Evolutionary conservation across 257 asterid species (phyloP), one percentile per base, ranked within the genome.

Genomic region (Scutellaria galericulata): DNA sequence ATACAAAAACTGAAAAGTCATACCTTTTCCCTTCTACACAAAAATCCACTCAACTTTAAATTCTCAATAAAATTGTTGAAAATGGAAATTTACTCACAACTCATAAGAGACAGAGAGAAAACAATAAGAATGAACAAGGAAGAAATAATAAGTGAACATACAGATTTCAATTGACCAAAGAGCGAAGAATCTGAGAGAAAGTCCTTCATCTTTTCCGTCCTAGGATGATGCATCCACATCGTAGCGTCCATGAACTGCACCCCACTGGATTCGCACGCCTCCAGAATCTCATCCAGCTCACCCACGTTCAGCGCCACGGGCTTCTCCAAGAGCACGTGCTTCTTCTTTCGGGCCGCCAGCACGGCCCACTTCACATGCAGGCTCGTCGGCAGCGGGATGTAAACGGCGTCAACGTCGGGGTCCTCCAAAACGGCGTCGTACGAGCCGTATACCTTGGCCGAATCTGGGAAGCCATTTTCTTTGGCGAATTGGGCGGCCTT

Each of bases 161-260:
- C 97, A 35, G 87, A 67, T 83, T 84, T 87, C 68, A 91, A 86
- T n/a, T 79, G 68, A 13, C 97, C 97, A 15, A 91, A 91, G 6
- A 13, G 67, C 1, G 80, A 64, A 2, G 84, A 39, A 77, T 86
- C 86, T 6, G 68, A 46, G 18, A 92, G 80, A 69, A 88, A 89
- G 45, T 88, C 92, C 75, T 5, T 81, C 93, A 88, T 89, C 78
- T 88, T 83, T 4, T 82, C 83, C 1, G 93, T 85, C 75, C 96
- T 82, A 3, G 97, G 96, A 52, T 92, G 73, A 76, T 92, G 97
- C 89, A 89, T 83, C 91, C 90, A 92, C 97, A 92, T 89, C 68
- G 97, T 92, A 24, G 75, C 83, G 72, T 92, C 97, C 90, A 92
- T 92, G 69, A 85, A 77, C 83, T 89, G 97, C 79, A 92, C 89